These are phyloP conservation scores for Cystofilobasidium ferigula DNA, from an alignment of 768 basidiomycete genomes.

Conservation along the genomic window DNA sequence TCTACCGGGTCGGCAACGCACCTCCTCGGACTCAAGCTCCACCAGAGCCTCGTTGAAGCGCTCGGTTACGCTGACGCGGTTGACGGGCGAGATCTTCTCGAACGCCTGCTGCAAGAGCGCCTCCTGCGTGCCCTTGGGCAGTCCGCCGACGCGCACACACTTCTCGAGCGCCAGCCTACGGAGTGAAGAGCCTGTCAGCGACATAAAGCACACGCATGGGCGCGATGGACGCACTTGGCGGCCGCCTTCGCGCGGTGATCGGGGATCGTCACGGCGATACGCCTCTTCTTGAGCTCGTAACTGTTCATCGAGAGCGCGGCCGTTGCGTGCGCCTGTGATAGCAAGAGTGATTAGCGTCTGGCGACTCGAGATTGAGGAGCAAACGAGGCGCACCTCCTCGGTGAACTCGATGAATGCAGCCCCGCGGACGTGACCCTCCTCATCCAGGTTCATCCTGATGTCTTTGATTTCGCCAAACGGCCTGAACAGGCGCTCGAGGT, in stretches of 20 bases:
- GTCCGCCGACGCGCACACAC: conserved; percentile 61
- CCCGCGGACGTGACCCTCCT: conserved; percentile 60
- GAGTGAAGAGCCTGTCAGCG: conserved; percentile 28
- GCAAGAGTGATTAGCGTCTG: too few species aligned
- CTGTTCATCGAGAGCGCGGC: conserved; percentile 71
- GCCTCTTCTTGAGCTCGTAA: conserved; percentile 74
- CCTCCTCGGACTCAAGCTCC: conserved; percentile 40
- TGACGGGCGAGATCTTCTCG: conserved; percentile 57
- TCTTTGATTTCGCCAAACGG: conserved; percentile 76
- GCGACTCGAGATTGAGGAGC: conserved; percentile 43
- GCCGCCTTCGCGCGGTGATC: conserved; percentile 56
- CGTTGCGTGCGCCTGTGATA: too few species aligned
- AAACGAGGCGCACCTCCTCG: conserved; percentile 50
- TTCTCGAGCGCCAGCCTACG: conserved; percentile 52
- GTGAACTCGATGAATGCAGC: conserved; percentile 90
- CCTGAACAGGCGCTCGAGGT: conserved; percentile 67
- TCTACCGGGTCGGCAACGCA: conserved; percentile 33
- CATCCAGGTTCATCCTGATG: conserved; percentile 64
- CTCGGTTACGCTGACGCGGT: conserved; percentile 62
- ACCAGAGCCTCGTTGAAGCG: conserved; percentile 44
- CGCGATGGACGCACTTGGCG: conserved; percentile 43
- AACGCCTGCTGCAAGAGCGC: conserved; percentile 80
- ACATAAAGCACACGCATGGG: neutral
- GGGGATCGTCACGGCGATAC: conserved; percentile 75
- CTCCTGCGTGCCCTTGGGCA: conserved; percentile 72